phyloP scores from a whole-genome alignment of 2,329 filamentous ascomycete species.

The Diaporthe nobilis region DNA sequence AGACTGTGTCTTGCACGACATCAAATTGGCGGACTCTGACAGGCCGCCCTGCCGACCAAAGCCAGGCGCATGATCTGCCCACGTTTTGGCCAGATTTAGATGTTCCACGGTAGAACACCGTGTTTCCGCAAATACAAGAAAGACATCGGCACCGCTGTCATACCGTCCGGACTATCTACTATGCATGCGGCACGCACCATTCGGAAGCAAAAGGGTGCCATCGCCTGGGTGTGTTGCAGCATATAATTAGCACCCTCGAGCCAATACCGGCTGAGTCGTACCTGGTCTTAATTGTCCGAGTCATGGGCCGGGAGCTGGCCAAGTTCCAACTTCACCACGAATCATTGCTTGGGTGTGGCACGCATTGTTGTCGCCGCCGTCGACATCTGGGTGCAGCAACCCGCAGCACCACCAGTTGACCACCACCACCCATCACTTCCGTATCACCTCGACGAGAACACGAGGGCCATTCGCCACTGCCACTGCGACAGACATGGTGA shows the following conservation, averaged over 20 bases:
- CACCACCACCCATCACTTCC: neutral
- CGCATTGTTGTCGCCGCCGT: neutral
- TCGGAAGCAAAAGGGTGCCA: constrained; percentile 20
- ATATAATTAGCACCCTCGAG: constrained; percentile 38
- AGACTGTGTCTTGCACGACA: constrained; percentile 20
- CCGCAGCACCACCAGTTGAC: neutral
- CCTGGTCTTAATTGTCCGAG: constrained; percentile 35
- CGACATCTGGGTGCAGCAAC: neutral
- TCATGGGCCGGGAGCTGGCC: constrained; percentile 33
- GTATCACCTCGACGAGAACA: neutral
- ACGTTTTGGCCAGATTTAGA: constrained; percentile 24
- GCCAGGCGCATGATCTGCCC: constrained; percentile 28
- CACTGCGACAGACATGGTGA: neutral
- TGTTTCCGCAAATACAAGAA: neutral
- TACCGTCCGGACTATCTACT: neutral
- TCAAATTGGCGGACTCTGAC: constrained; percentile 10
- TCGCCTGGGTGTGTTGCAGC: constrained; percentile 27
- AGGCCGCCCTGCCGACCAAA: constrained; percentile 15
- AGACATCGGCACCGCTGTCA: constrained; percentile 15
- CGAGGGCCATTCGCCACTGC: neutral
- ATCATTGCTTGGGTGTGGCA: constrained; percentile 21
- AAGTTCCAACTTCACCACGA: constrained; percentile 32
- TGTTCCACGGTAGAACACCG: constrained; percentile 24
- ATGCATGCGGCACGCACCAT: neutral
- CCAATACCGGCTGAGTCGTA: constrained; percentile 34